phyloP scores from a whole-genome alignment of 2,329 filamentous ascomycete species.

The Cyphellophora attinorum region DNA sequence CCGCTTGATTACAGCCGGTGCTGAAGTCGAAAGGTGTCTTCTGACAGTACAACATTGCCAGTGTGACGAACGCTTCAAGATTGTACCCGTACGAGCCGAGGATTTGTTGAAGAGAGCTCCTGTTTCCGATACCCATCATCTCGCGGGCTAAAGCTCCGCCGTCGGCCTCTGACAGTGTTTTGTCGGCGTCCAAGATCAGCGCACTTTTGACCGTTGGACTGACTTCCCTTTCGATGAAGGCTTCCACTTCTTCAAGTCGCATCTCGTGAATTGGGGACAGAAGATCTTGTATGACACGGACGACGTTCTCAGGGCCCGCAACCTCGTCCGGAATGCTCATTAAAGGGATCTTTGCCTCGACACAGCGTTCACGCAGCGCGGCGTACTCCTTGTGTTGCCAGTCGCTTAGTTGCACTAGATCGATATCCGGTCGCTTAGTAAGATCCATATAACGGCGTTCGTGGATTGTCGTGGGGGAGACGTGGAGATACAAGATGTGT shows the following conservation, averaged over 20 bases:
- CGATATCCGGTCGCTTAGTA: constrained; percentile 25
- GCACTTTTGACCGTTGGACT: constrained; percentile 31
- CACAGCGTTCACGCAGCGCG: constrained; percentile 36
- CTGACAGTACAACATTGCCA: too few species aligned
- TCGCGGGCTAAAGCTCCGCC: constrained; percentile 44
- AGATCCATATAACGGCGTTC: constrained; percentile 31
- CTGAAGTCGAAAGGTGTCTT: constrained; percentile 34
- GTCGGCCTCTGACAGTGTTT: constrained; percentile 43
- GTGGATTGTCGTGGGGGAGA: constrained; percentile 26
- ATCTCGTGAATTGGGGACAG: constrained; percentile 28
- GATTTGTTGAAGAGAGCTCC: too few species aligned
- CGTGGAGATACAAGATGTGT: constrained; percentile 50
- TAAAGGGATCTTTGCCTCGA: constrained; percentile 39
- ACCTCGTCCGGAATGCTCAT: constrained; percentile 14
- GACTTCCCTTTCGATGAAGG: constrained; percentile 17
- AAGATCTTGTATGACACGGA: constrained; percentile 29
- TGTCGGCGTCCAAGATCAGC: constrained; percentile 51
- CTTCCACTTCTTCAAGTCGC: constrained; percentile 25
- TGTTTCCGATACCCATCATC: constrained; percentile 44
- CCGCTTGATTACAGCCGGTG: constrained; percentile 39
- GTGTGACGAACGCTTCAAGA: constrained; percentile 46
- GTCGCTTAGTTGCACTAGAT: constrained; percentile 28
- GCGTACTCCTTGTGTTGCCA: constrained; percentile 42
- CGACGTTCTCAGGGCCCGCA: constrained; percentile 11
- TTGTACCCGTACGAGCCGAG: too few species aligned